phyloP scores from a whole-genome alignment of 2,329 filamentous ascomycete genomes.

The Alternaria triticina region DNA sequence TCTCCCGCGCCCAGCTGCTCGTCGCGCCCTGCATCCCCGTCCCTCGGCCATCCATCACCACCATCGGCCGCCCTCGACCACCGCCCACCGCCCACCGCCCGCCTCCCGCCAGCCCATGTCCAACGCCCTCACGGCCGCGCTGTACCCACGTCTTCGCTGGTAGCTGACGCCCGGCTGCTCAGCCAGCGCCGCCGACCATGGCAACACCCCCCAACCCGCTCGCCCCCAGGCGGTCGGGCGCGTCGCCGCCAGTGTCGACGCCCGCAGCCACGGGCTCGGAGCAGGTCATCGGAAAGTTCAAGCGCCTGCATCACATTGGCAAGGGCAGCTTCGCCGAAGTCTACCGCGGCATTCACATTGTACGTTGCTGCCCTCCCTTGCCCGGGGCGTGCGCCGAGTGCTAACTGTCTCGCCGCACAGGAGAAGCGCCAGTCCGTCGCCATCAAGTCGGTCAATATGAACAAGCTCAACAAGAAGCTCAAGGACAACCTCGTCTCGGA shows the following conservation, averaged over 20 bases:
- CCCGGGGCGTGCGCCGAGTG: neutral
- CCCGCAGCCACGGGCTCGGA: slow-evolving; percentile 30
- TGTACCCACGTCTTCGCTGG: slow-evolving; percentile 49
- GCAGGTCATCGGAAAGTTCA: slow-evolving; percentile 73
- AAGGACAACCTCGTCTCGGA: slow-evolving; percentile 95
- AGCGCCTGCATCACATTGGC: slow-evolving; percentile 86
- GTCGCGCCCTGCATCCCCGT: slow-evolving; percentile 1
- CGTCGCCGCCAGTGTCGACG: slow-evolving; percentile 43
- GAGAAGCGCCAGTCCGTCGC: slow-evolving; percentile 82
- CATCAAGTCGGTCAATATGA: slow-evolving; percentile 93
- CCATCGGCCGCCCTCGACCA: slow-evolving; percentile 10
- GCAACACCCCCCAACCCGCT: slow-evolving; percentile 39
- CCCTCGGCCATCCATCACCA: slow-evolving; percentile 5
- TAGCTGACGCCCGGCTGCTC: slow-evolving; percentile 40
- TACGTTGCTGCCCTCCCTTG: slow-evolving; percentile 48
- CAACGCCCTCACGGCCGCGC: slow-evolving; percentile 45
- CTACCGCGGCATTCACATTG: slow-evolving; percentile 84
- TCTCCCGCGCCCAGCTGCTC: neutral
- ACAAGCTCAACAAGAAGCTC: slow-evolving; percentile 91
- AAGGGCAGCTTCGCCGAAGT: slow-evolving; percentile 98
- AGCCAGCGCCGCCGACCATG: slow-evolving; percentile 44
- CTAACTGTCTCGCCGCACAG: slow-evolving; percentile 53
- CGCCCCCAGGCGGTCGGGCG: slow-evolving; percentile 45
- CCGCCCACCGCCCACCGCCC: slow-evolving; percentile 7
- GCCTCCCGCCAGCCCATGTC: slow-evolving; percentile 41